Base-by-base conservation (phyloP, 495 filamentous ascomycete genomes). In the Penicillium riverlandense region DNA sequence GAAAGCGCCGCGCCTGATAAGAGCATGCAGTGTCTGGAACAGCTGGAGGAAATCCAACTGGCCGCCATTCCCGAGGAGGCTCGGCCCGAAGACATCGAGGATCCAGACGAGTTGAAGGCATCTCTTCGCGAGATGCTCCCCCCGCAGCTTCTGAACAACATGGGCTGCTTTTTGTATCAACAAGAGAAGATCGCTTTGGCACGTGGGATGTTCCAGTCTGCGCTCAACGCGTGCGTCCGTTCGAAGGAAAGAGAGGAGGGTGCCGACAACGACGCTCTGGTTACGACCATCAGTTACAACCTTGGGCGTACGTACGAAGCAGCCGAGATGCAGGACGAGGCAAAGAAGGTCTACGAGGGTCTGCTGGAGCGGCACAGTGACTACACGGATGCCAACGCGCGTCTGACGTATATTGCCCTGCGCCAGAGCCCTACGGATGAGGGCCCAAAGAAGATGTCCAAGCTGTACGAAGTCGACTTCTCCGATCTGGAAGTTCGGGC, bases 251-350 rank as follows among this genome's bases (percentile, higher is more conserved):
- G 83, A 52, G 59, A 64, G 22, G 41, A 55, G 15, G 76, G 77
- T 3, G 63, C 78, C n/a, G 90, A 96, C 55, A 85, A 80, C 1
- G 92, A 97, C 58, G 87, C 89, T 2, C 75, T 98, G 6, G 82
- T 96, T 22, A 95, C 90, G 0, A 95, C 88, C 5, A 90, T 98
- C 53, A 90, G 85, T 50, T 98, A 89, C 68, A 98, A 97, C 59
- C 80, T 98, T 27, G 92, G 85, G n/a, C 78, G 92, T n/a, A 91
- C 88, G 15, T 95, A 95, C 54, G 92, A 98, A 63, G 83, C 87
- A 1, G 82, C 83, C 6, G 83, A 85, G 32, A 76, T 88, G 56
- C 71, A 82, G 22, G 86, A 94, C 37, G 82, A 91, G 54, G 94
- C 92, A 0, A 82, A 84, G 48, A 84, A 84, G 52, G 83, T 92